Evolutionary conservation across 768 basidiomycete genomes (phyloP).

Genomic region (Suillus variegatus): DNA sequence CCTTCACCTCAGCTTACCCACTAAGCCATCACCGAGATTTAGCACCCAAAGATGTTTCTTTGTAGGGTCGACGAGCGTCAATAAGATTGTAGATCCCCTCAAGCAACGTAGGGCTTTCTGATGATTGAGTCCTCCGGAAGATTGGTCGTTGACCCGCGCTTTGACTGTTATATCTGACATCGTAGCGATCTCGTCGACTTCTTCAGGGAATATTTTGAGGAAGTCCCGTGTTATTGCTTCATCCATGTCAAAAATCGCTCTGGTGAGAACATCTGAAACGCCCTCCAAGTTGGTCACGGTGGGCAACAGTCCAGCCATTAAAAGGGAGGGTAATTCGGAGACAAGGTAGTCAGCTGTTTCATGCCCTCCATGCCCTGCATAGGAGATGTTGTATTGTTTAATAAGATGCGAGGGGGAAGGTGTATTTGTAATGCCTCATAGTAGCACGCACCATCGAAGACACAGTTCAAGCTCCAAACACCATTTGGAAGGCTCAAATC

Average conservation of each 20-base stretch:
- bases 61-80: conserved; percentile 46
- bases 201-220: conserved; percentile 43
- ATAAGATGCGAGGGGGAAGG: neutral
- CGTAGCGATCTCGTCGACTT: conserved; percentile 21
- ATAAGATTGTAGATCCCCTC: conserved; percentile 51
- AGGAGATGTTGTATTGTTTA: conserved; percentile 17
- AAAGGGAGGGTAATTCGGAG: conserved; percentile 31
- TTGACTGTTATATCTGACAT: conserved; percentile 43
- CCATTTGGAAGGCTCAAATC: conserved; percentile 41
- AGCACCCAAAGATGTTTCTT: conserved; percentile 52
- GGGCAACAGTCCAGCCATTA: conserved; percentile 16
- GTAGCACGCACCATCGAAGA: conserved; percentile 46
- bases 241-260: conserved; percentile 42
- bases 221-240: conserved; percentile 37
- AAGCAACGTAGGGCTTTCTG: conserved; percentile 44
- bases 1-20: conserved; percentile 35
- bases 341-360: conserved; percentile 46
- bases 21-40: conserved; percentile 56
- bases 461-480: conserved; percentile 44
- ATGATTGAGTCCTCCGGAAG: conserved; percentile 30
- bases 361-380: conserved; percentile 42
- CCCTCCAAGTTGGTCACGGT: conserved; percentile 9
- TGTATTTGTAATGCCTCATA: neutral
- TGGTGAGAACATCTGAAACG: conserved; percentile 33
- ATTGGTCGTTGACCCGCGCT: conserved; percentile 40